These are phyloP conservation scores for Punica granatum DNA, from an alignment of 345 rosid genomes.

Conservation along the genomic window DNA sequence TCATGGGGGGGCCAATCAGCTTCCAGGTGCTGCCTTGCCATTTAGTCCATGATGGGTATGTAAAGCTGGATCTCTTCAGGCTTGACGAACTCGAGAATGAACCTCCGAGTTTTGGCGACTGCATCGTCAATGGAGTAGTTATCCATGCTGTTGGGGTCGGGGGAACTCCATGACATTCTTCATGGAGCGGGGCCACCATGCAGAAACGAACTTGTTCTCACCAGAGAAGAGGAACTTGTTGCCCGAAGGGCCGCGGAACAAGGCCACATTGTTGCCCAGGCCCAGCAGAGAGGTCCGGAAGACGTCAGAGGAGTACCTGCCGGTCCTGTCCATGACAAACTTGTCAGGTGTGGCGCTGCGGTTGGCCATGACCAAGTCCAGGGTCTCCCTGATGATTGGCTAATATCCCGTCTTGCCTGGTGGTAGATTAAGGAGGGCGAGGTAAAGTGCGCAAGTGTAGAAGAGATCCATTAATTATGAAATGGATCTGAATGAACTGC, in stretches of 20 bases:
- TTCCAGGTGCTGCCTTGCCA: slow-evolving; percentile 1
- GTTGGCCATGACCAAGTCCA: background rate
- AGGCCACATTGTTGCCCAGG: background rate
- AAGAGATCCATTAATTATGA: too few species aligned
- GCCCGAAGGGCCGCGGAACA: slow-evolving; percentile 12
- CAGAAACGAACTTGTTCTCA: slow-evolving; percentile 4
- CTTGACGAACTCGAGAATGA: background rate
- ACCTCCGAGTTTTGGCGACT: too few species aligned
- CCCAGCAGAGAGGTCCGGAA: slow-evolving; percentile 2
- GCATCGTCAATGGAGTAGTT: too few species aligned
- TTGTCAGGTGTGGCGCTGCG: background rate
- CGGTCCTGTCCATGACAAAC: background rate
- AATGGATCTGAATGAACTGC: too few species aligned
- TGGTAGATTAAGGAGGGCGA: slow-evolving; percentile 1
- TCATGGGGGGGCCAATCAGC: background rate
- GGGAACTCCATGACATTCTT: background rate
- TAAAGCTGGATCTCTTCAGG: slow-evolving; percentile 3
- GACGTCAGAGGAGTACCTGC: background rate
- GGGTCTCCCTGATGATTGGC: slow-evolving; percentile 13
- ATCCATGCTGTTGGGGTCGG: background rate
- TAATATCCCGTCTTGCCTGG: slow-evolving; percentile 4
- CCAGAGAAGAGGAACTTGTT: too few species aligned
- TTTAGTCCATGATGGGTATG: slow-evolving; percentile 11
- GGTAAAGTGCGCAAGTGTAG: too few species aligned
- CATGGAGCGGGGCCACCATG: slow-evolving; percentile 10